These are phyloP conservation scores for Trichoderma virens DNA, from an alignment of 495 filamentous ascomycete species.

Conservation along the genomic window DNA sequence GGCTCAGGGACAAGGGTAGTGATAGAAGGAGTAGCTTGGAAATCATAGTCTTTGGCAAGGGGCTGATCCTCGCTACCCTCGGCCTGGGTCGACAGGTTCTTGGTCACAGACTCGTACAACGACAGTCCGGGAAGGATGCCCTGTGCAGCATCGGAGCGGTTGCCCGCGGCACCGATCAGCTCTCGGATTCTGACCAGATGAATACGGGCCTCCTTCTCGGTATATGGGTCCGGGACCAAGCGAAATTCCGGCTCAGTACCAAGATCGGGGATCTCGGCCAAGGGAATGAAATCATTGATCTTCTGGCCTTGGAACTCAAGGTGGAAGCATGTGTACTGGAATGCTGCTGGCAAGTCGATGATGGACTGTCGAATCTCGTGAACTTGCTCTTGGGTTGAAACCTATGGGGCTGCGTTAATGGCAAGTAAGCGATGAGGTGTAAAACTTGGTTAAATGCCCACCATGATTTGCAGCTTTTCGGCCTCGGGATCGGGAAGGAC, in stretches of 20 bases:
- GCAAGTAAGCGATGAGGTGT: background rate
- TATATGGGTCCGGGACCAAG: slow-evolving; percentile 93
- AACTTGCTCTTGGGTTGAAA: slow-evolving; percentile 88
- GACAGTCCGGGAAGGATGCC: slow-evolving; percentile 83
- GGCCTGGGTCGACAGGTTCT: slow-evolving; percentile 38
- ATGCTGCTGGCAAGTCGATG: slow-evolving; percentile 84
- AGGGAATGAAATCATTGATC: slow-evolving; percentile 90
- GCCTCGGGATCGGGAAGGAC: slow-evolving; percentile 9
- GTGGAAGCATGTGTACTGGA: slow-evolving; percentile 99
- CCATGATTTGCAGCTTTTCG: slow-evolving; percentile 5
- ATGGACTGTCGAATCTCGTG: slow-evolving; percentile 97
- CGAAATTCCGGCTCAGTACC: slow-evolving; percentile 64
- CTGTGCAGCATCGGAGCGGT: slow-evolving; percentile 80
- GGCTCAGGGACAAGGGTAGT: slow-evolving; percentile 61
- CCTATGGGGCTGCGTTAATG: slow-evolving; percentile 39
- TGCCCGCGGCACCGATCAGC: slow-evolving; percentile 81
- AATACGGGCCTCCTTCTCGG: slow-evolving; percentile 94
- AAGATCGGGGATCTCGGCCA: slow-evolving; percentile 83
- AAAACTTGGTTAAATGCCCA: background rate
- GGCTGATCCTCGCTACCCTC: slow-evolving; percentile 37
- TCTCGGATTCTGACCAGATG: slow-evolving; percentile 87
- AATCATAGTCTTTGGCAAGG: slow-evolving; percentile 62
- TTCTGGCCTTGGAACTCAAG: slow-evolving; percentile 76
- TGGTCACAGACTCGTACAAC: slow-evolving; percentile 68
- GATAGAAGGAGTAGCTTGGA: slow-evolving; percentile 57